Base-by-base conservation (phyloP, 805 yeast genomes). In the Kuraishia hungarica region DNA sequence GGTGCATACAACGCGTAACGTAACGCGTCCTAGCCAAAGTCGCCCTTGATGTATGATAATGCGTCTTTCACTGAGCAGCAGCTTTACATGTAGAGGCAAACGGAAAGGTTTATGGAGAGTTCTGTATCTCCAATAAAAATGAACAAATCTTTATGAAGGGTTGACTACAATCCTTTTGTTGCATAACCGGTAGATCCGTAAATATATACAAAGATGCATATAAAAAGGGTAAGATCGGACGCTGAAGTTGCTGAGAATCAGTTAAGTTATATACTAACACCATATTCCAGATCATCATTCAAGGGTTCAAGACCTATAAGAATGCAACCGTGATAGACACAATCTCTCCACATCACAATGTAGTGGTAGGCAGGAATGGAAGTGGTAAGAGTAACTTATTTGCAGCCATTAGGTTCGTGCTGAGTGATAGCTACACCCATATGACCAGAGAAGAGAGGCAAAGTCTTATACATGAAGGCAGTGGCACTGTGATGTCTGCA, bases 341-440 rank as follows among this genome's bases (percentile, higher is more conserved):
- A 17, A 74, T 94, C 35, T 86, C 96, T 1, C 93, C 96, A 0
- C 82, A 82, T 54, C 87, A 86, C 64, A 93, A 93, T 70, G 96
- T 93, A 21, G 83, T 87, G 17, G 90, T 92, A 35, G 97, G 97
- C 1, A 74, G 96, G 53, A 92, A 92, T 70, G 97, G 97, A n/a
- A 88, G 97, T 8, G 99, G 99, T 8, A 93, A 94, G 67, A 89
- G 97, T 48, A 93, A 94, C 68, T 87, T 93, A 71, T 94, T 93
- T 68, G 91, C 97, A 17, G 98, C 99, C 11, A 87, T 93, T 55
- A 76, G 97, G 58, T 94, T 92, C 71, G 97, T 91, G 11, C 69
- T 94, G 21, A 86, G 96, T 51, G 97, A 93, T 66, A 96, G 93
- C 39, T 89, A 88, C 67, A 86, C 89, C 2, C 87, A 89, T 65